Evolutionary conservation across 2,329 filamentous ascomycete genomes (phyloP), one percentile per base, ranked within the genome.

Genomic region (Tolypocladium ovalisporum): DNA sequence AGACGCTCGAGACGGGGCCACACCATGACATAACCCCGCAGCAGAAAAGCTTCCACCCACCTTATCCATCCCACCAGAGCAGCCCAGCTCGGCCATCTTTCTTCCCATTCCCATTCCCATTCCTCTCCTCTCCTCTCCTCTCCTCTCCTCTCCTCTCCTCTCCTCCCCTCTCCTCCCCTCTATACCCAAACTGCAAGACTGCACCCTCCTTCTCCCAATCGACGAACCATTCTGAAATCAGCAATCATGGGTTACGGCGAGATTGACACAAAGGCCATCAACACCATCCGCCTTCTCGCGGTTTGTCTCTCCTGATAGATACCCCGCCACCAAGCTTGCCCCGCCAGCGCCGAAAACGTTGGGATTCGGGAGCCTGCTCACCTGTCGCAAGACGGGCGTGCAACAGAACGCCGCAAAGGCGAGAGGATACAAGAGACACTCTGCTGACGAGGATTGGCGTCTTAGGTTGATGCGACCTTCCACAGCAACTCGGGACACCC

Each of bases 401-500:
- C 19, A 15, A 17, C 22, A 49, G 19, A 2, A 10, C 47, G 29
- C 7, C 2, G 9, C 24, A 22, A 9, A 40, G 22, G 52, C n/a
- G 4, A 27, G 2, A 32, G n/a, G n/a, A 19, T 27, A 8, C 3
- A 19, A 24, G 29, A 34, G 35, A 15, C 29, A 7, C 19, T 10
- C n/a, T n/a, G 13, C 54, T 55, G 54, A 55, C 54, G 29, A 52
- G n/a, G 24, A 39, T 40, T 54, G 36, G 52, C 32, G 13, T 57
- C 54, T 66, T 73, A 99, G 94, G 89, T 91, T 80, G 94, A 99
- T 97, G 94, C 93, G 75, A 97, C 92, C 71, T 86, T 87, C 77
- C 82, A 88, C 75, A 90, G 93, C 75, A 97, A 97, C 85, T 97
- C 93, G 64, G 94, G 94, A 73, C 94, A 99, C 80, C 94, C 94